phyloP scores from a whole-genome alignment of 2,329 filamentous ascomycete genomes.

The Scorias spongiosa region DNA sequence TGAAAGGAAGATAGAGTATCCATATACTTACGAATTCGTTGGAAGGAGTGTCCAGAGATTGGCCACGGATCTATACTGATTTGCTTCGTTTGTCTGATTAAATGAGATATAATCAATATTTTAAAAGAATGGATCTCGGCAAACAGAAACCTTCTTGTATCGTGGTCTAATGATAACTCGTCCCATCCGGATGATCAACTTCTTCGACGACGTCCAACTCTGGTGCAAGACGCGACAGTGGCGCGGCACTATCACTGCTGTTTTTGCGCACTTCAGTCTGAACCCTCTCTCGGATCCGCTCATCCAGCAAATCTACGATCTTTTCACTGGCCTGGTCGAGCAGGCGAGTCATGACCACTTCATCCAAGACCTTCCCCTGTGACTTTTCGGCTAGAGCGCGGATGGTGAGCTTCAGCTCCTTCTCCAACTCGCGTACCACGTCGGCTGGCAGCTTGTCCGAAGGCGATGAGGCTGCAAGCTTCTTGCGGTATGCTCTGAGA shows the following conservation, averaged over 20 bases:
- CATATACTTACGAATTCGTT: too few species aligned
- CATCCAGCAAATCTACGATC: constrained; percentile 55
- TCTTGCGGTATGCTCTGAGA: constrained; percentile 43
- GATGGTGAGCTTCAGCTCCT: constrained; percentile 37
- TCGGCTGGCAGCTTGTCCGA: constrained; percentile 31
- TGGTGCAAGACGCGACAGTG: not conserved
- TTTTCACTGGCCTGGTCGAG: constrained; percentile 63
- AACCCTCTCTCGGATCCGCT: constrained; percentile 41
- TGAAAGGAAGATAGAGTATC: too few species aligned
- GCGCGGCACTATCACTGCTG: not conserved
- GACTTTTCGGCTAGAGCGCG: constrained; percentile 27
- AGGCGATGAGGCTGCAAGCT: constrained; percentile 30
- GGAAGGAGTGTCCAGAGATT: too few species aligned
- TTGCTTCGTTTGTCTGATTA: too few species aligned
- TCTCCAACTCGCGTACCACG: constrained; percentile 38
- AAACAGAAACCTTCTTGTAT: too few species aligned
- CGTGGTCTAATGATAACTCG: not conserved
- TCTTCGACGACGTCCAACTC: not conserved
- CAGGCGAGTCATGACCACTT: constrained; percentile 36
- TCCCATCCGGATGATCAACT: constrained; percentile 1
- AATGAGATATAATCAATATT: too few species aligned
- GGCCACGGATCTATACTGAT: too few species aligned
- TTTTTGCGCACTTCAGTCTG: constrained; percentile 14
- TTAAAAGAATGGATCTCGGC: too few species aligned
- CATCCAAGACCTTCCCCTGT: constrained; percentile 26